A percentile compares a stretch with the other conserved stretches of the same genome.
phyloP scores from a whole-genome alignment of 2,329 filamentous ascomycete genomes.

The Curvularia sp. region DNA sequence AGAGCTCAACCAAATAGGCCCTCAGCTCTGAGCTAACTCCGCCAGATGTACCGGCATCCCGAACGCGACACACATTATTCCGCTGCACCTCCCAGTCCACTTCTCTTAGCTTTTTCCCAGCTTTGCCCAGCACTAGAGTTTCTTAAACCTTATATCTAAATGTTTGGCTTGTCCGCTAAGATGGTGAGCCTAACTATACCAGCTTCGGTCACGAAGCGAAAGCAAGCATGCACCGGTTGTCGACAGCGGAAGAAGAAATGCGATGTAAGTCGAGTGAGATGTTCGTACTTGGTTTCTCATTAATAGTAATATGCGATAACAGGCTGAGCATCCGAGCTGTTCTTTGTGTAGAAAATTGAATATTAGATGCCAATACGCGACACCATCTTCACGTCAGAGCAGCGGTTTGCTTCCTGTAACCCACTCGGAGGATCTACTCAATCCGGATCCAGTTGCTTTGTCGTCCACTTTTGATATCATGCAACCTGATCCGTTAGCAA shows the following conservation, averaged over 20 bases:
- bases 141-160: neutral
- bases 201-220: conserved; percentile 42
- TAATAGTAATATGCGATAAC: conserved; percentile 9
- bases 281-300: conserved; percentile 8
- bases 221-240: conserved; percentile 44
- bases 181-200: conserved; percentile 34
- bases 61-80: neutral
- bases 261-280: conserved; percentile 30
- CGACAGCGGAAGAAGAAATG: conserved; percentile 47
- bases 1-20: too few species aligned
- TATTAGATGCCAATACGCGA: conserved; percentile 33
- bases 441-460: neutral
- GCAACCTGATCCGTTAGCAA: neutral
- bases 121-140: neutral
- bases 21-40: conserved; percentile 20
- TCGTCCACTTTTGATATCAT: neutral
- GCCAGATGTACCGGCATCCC: neutral
- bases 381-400: neutral
- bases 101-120: neutral
- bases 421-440: neutral
- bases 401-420: neutral
- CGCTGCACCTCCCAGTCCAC: neutral
- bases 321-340: conserved; percentile 38
- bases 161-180: neutral
- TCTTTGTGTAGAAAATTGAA: conserved; percentile 36